phyloP scores from a whole-genome alignment of 306 rosid genomes.

The Ochetophila trinervis region DNA sequence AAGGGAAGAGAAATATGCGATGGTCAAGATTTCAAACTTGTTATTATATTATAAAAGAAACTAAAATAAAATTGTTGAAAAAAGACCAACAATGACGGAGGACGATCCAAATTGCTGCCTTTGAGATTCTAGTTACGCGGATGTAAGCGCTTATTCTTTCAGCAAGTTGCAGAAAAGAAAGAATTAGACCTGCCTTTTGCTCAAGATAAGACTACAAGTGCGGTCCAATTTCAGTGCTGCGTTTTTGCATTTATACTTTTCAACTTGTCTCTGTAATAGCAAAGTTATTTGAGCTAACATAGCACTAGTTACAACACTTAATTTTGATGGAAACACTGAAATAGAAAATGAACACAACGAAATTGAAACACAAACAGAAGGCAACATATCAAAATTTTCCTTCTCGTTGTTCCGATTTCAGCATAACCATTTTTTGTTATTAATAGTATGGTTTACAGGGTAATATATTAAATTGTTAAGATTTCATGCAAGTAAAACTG shows the following conservation, averaged over 20 bases:
- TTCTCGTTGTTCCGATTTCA: no score
- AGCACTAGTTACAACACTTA: not conserved
- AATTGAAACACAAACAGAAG: no score
- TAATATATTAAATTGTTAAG: not conserved
- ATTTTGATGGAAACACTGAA: no score
- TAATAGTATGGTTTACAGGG: not conserved
- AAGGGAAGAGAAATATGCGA: not conserved
- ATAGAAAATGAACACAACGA: no score
- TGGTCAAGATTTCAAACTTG: constrained; percentile 19
- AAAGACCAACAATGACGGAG: not conserved
- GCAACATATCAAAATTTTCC: no score
- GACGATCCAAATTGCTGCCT: constrained; percentile 15
- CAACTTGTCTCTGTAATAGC: constrained; percentile 20
- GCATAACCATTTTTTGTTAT: no score
- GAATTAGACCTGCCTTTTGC: constrained; percentile 30
- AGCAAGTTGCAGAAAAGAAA: constrained; percentile 31
- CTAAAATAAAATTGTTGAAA: not conserved
- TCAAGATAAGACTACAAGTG: constrained; percentile 32
- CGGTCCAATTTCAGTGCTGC: constrained; percentile 23
- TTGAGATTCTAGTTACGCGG: constrained; percentile 17
- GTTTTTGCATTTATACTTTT: constrained; percentile 32
- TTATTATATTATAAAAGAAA: not conserved
- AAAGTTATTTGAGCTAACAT: constrained; percentile 17
- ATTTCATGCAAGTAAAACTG: constrained; percentile 9
- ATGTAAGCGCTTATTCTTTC: constrained; percentile 30